Evolutionary conservation across 805 yeast genomes (phyloP), one percentile per base, ranked within the genome.

Genomic region (Metschnikowia colocasiae): DNA sequence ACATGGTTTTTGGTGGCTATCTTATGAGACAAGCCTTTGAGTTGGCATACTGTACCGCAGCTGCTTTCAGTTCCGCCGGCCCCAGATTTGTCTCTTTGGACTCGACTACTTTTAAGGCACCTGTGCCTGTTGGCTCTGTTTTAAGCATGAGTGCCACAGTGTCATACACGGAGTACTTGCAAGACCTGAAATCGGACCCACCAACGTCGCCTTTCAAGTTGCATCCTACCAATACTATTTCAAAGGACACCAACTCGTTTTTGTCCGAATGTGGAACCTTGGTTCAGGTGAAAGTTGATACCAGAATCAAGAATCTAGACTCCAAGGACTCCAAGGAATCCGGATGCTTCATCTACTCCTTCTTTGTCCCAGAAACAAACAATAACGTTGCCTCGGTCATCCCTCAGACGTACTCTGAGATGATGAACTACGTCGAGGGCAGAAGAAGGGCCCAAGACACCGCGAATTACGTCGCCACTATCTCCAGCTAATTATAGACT

Each of bases 1-100:
- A 85, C 68, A 89, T 90, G 88, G 87, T 91, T 39, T 91, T 91
- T 65, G 98, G 98, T 58, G 98, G 98, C 25, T 91, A 91, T 60
- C 71, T 91, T 60, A 78, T 91, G 74, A 81, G 97, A 65, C 96
- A 90, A 68, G 82, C 96, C 2, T 91, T 91, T 63, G 98, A 91
- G 64, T 78, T 91, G 59, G 97, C 96, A 1, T 91, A 90, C 63
- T 89, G 96, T 67, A 81, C 92, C 15, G 89, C 96, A 6, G 96
- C 96, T 5, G 87, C 95, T 1, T 89, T 91, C 59, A 74, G 96
- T 2, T 82, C 82, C 54, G 82, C 92, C 13, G 81, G 85, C 50
- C 97, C 98, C 36, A 76, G 97, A 62, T 91, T 91, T 57, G 87
- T 89, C 9, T 85, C 96, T 2, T 75, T 91, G 55, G 97, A 91